Conservation (phyloP, 2,329 filamentous ascomycete genomes). For the Aotearoamyces nothofagi region DNA sequence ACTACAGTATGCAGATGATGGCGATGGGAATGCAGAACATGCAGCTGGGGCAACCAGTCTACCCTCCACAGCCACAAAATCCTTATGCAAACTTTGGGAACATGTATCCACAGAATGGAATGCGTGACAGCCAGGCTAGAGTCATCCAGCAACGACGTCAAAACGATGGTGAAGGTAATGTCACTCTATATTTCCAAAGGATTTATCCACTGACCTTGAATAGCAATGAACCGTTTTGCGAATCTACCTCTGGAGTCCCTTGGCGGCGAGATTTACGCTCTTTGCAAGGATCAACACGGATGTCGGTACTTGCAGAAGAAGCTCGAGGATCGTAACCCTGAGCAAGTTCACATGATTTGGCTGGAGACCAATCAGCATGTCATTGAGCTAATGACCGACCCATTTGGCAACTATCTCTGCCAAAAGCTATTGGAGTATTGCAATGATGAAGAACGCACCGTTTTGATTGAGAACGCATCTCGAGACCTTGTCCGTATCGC, state of each 20-base stretch:
- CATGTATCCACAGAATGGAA: conserved; percentile 25
- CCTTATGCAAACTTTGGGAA: conserved; percentile 26
- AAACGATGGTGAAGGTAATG: conserved; percentile 53
- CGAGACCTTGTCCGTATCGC: conserved; percentile 84
- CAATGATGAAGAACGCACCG: conserved; percentile 87
- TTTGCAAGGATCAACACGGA: conserved; percentile 97
- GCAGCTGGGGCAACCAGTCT: conserved; percentile 36
- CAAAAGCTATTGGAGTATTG: conserved; percentile 95
- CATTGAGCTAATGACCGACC: conserved; percentile 95
- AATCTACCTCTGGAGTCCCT: conserved; percentile 72
- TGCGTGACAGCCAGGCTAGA: conserved; percentile 61
- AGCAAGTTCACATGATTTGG: conserved; percentile 86
- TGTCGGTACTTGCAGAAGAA: conserved; percentile 96
- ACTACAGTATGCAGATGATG: conserved; percentile 40
- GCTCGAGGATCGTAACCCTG: conserved; percentile 73
- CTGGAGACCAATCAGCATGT: conserved; percentile 86
- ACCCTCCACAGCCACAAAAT: conserved; percentile 37
- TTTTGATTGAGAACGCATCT: conserved; percentile 79
- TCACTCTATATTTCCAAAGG: neutral
- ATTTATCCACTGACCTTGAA: conserved; percentile 7
- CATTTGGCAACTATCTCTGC: conserved; percentile 97
- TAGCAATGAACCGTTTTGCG: conserved; percentile 64
- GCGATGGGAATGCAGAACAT: conserved; percentile 55
- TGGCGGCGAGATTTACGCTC: conserved; percentile 66
- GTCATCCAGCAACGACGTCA: conserved; percentile 63